phyloP scores from a whole-genome alignment of 2,329 filamentous ascomycete genomes.

The Sporothrix pallida region DNA sequence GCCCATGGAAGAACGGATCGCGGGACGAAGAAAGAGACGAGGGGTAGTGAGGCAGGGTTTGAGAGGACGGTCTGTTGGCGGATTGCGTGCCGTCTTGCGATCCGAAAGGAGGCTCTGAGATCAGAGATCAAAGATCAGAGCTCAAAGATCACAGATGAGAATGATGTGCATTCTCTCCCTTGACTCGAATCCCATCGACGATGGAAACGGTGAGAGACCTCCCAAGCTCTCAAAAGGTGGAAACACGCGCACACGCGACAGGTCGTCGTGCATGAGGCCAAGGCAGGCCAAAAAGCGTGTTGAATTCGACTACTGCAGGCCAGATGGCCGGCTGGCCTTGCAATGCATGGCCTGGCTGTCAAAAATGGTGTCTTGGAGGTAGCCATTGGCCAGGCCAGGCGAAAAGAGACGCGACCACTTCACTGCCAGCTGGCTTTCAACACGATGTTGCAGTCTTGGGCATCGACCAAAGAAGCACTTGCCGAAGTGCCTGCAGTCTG shows the following conservation, averaged over 20 bases:
- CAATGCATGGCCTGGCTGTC: not conserved
- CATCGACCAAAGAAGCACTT: constrained; percentile 4
- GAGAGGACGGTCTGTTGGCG: too few species aligned
- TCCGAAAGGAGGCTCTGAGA: constrained; percentile 10
- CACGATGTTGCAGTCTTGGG: not conserved
- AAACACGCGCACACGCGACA: constrained; percentile 29
- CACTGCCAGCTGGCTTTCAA: not conserved
- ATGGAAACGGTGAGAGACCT: constrained; percentile 7
- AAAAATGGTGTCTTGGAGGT: not conserved
- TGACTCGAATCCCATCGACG: not conserved
- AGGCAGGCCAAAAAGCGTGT: not conserved
- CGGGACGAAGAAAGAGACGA: constrained; percentile 2
- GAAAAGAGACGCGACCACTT: not conserved
- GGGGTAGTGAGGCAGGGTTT: not conserved
- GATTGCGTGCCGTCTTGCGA: not conserved
- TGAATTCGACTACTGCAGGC: not conserved
- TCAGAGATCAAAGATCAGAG: too few species aligned
- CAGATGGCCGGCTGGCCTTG: not conserved
- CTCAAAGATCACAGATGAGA: too few species aligned
- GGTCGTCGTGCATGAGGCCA: constrained; percentile 35
- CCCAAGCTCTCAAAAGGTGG: not conserved
- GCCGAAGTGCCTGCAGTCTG: too few species aligned
- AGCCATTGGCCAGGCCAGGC: too few species aligned
- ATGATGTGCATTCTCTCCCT: not conserved
- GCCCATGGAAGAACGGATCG: constrained; percentile 11